A percentile compares a stretch with the other conserved stretches of the same genome.
Evolutionary conservation across 768 basidiomycete species (phyloP).

Genomic region (Amanita rubescens): DNA sequence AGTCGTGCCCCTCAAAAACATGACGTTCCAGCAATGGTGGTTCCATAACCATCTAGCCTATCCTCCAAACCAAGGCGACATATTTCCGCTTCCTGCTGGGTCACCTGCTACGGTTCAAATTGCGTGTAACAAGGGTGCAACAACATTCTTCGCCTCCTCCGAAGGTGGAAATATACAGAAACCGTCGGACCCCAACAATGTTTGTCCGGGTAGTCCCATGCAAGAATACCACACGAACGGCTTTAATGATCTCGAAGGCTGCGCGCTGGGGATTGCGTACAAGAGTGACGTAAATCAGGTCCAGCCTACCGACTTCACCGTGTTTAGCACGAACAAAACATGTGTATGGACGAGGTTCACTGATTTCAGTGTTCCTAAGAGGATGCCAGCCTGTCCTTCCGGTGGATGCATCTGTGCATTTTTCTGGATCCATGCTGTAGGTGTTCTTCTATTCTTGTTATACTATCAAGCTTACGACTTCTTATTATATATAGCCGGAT

Average conservation of each 20-base stretch:
- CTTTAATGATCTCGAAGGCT: constrained; percentile 48
- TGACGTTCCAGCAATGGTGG: constrained; percentile 55
- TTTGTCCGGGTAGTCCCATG: constrained; percentile 40
- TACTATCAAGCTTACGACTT: not conserved
- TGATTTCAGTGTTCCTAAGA: constrained; percentile 56
- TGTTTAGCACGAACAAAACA: constrained; percentile 71
- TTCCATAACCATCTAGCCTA: too few relatives aligned
- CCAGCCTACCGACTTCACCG: constrained; percentile 59
- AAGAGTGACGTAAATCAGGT: constrained; percentile 50
- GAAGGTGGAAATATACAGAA: constrained; percentile 47
- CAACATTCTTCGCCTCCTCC: constrained; percentile 45
- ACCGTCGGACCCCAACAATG: constrained; percentile 38
- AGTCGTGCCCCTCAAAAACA: constrained; percentile 33
- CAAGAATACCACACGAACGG: constrained; percentile 50
- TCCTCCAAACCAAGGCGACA: constrained; percentile 48
- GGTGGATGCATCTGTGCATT: constrained; percentile 64
- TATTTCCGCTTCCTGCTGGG: constrained; percentile 57
- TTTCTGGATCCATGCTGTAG: constrained; percentile 64
- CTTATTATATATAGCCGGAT: constrained; percentile 24
- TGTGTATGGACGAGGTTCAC: constrained; percentile 70
- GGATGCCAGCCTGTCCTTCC: constrained; percentile 61
- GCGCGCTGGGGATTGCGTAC: constrained; percentile 72
- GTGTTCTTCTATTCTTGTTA: constrained; percentile 9
- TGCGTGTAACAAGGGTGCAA: constrained; percentile 53
- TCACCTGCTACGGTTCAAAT: constrained; percentile 45